Conservation (phyloP, 2,329 filamentous ascomycete genomes). For the Stachybotrys echinatus region DNA sequence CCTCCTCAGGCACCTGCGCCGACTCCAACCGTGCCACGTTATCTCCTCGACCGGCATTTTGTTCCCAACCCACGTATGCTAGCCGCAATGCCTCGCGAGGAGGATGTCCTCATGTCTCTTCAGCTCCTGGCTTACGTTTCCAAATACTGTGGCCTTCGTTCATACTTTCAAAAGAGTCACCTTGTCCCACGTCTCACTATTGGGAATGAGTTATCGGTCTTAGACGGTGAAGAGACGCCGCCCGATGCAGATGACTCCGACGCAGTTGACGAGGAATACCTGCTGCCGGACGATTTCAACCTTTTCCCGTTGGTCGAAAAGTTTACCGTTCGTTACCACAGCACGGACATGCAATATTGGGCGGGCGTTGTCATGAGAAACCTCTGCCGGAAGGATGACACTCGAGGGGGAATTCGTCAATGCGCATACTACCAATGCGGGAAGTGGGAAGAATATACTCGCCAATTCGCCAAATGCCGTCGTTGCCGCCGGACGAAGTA, state of each 20-base stretch:
- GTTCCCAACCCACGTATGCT: conserved; percentile 69
- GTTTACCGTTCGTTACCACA: conserved; percentile 93
- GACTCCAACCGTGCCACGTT: conserved; percentile 69
- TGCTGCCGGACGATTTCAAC: conserved; percentile 91
- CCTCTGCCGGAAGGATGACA: conserved; percentile 95
- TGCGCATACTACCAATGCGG: conserved; percentile 98
- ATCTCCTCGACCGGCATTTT: conserved; percentile 69
- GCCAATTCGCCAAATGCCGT: conserved; percentile 96
- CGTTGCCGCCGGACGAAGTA: conserved; percentile 96
- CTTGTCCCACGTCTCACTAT: conserved; percentile 90
- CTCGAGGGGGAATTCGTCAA: conserved; percentile 86
- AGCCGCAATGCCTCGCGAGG: conserved; percentile 90
- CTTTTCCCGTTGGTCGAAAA: conserved; percentile 98
- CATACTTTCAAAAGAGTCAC: conserved; percentile 94
- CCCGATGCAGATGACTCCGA: conserved; percentile 45
- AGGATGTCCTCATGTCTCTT: conserved; percentile 96
- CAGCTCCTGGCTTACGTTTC: conserved; percentile 96
- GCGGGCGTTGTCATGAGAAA: conserved; percentile 98
- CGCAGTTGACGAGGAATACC: conserved; percentile 78
- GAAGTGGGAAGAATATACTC: conserved; percentile 95
- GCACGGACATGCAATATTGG: conserved; percentile 99
- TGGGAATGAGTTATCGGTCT: conserved; percentile 72
- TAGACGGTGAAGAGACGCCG: conserved; percentile 63
- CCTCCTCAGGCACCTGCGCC: conserved; percentile 71
- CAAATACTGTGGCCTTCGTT: conserved; percentile 93